Conservation (phyloP, 1,284 basidiomycete species). For the Ganoderma boninense region DNA sequence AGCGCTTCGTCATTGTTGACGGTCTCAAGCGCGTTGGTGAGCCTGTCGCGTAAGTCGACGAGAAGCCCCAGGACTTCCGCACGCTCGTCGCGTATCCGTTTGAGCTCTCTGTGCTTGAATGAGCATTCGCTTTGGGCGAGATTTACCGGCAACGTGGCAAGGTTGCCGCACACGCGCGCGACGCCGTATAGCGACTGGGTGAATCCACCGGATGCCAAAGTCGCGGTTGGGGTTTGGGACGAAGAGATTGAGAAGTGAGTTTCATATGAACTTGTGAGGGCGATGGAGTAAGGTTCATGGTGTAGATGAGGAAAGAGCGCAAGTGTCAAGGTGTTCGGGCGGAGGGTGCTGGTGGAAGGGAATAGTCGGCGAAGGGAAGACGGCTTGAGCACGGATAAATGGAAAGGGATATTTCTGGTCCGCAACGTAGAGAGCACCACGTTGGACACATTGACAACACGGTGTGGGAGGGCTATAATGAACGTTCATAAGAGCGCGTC, state of each 20-base stretch:
- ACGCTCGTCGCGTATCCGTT: slow-evolving; percentile 67
- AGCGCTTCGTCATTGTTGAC: slow-evolving; percentile 23
- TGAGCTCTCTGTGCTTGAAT: slow-evolving; percentile 63
- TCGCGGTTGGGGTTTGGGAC: slow-evolving; percentile 29
- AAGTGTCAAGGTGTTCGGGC: slow-evolving; percentile 57
- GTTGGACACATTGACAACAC: slow-evolving; percentile 52
- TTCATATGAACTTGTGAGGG: slow-evolving; percentile 28
- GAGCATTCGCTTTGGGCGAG: slow-evolving; percentile 72
- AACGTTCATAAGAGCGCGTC: background rate
- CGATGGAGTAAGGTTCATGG: slow-evolving; percentile 40
- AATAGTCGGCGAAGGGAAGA: slow-evolving; percentile 60
- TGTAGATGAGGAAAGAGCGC: slow-evolving; percentile 71
- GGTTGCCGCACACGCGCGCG: slow-evolving; percentile 33
- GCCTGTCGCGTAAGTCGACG: slow-evolving; percentile 56
- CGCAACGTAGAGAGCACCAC: slow-evolving; percentile 57
- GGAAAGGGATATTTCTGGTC: slow-evolving; percentile 56
- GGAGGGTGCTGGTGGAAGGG: slow-evolving; percentile 50
- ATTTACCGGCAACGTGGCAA: slow-evolving; percentile 54
- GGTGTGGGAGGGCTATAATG: slow-evolving; percentile 65
- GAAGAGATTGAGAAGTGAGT: slow-evolving; percentile 24
- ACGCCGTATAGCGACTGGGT: slow-evolving; percentile 24
- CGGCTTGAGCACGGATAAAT: slow-evolving; percentile 56
- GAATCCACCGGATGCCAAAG: slow-evolving; percentile 30
- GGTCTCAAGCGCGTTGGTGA: slow-evolving; percentile 43
- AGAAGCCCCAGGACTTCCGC: slow-evolving; percentile 70